These are phyloP conservation scores for Coniochaeta sp. DNA, from an alignment of 2,329 filamentous ascomycete genomes.

Conservation along the genomic window DNA sequence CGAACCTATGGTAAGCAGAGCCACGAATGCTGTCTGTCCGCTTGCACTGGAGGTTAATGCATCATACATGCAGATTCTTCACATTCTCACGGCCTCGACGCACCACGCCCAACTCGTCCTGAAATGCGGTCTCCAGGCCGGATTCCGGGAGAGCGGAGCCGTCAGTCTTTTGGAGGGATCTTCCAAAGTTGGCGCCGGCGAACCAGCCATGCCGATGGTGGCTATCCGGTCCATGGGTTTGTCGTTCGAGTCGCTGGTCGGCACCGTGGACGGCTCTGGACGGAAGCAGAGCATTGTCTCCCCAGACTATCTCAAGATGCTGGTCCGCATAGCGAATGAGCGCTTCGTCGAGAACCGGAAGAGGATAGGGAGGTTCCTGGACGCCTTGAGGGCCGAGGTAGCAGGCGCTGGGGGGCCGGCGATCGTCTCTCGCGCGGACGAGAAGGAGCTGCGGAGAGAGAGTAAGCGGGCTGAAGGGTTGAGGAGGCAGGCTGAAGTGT, in stretches of 20 bases:
- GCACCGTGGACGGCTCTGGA: slow-evolving; percentile 35
- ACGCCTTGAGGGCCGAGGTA: slow-evolving; percentile 34
- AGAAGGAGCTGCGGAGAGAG: slow-evolving; percentile 40
- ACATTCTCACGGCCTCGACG: slow-evolving; percentile 72
- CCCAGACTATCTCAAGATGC: slow-evolving; percentile 56
- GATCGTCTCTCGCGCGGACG: slow-evolving; percentile 39
- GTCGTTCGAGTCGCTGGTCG: slow-evolving; percentile 74
- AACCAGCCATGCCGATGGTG: slow-evolving; percentile 58
- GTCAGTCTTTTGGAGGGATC: slow-evolving; percentile 47
- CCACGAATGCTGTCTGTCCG: not conserved
- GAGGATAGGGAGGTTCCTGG: slow-evolving; percentile 58
- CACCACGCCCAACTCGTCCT: slow-evolving; percentile 69
- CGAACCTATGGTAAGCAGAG: slow-evolving; percentile 73
- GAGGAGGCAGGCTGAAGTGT: slow-evolving; percentile 39
- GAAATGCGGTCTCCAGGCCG: slow-evolving; percentile 68
- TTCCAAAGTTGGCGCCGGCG: slow-evolving; percentile 10
- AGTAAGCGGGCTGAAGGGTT: slow-evolving; percentile 54
- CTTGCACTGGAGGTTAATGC: not conserved
- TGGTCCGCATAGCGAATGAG: slow-evolving; percentile 67
- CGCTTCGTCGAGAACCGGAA: slow-evolving; percentile 63
- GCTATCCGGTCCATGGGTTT: slow-evolving; percentile 80
- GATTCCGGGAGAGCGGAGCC: slow-evolving; percentile 86
- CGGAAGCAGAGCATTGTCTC: slow-evolving; percentile 45
- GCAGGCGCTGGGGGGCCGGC: slow-evolving; percentile 16
- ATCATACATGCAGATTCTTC: slow-evolving; percentile 61